These are phyloP conservation scores for Lachnellula occidentalis DNA, from an alignment of 2,329 filamentous ascomycete genomes.

Conservation along the genomic window DNA sequence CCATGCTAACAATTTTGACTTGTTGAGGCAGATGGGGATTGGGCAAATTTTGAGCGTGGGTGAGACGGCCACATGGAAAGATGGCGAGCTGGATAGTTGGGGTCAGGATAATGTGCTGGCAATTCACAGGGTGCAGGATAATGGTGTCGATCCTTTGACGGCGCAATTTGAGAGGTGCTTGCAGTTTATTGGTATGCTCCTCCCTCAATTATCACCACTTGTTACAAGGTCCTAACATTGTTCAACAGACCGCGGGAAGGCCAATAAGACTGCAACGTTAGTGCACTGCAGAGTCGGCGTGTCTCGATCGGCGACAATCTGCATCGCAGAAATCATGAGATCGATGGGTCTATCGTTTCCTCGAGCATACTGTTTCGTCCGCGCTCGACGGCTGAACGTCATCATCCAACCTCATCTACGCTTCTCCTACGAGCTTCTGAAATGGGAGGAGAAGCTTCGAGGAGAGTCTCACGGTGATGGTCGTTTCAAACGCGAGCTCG, in stretches of 20 bases:
- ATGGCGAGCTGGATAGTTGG: slow-evolving; percentile 66
- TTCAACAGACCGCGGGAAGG: slow-evolving; percentile 66
- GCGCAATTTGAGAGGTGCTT: slow-evolving; percentile 81
- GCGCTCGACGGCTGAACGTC: slow-evolving; percentile 86
- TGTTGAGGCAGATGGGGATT: slow-evolving; percentile 77
- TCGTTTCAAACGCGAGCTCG: slow-evolving; percentile 66
- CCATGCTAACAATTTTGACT: slow-evolving; percentile 88
- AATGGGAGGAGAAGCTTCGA: slow-evolving; percentile 83
- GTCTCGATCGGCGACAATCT: slow-evolving; percentile 91
- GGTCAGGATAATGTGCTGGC: slow-evolving; percentile 71
- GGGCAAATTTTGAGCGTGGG: slow-evolving; percentile 86
- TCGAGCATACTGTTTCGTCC: slow-evolving; percentile 91
- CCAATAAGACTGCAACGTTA: slow-evolving; percentile 74
- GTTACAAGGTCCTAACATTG: slow-evolving; percentile 12
- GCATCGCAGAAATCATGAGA: slow-evolving; percentile 98
- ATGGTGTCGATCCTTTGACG: slow-evolving; percentile 88
- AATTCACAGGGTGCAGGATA: slow-evolving; percentile 87
- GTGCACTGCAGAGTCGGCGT: slow-evolving; percentile 97
- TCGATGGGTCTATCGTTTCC: slow-evolving; percentile 76
- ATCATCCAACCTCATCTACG: slow-evolving; percentile 96
- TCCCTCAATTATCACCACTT: not conserved
- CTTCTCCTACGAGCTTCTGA: slow-evolving; percentile 91
- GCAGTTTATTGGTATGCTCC: slow-evolving; percentile 77
- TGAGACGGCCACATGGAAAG: slow-evolving; percentile 77
- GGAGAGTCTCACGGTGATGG: slow-evolving; percentile 35